Evolutionary conservation across 2,329 filamentous ascomycete species (phyloP).

Genomic region (Septoria petroselini): DNA sequence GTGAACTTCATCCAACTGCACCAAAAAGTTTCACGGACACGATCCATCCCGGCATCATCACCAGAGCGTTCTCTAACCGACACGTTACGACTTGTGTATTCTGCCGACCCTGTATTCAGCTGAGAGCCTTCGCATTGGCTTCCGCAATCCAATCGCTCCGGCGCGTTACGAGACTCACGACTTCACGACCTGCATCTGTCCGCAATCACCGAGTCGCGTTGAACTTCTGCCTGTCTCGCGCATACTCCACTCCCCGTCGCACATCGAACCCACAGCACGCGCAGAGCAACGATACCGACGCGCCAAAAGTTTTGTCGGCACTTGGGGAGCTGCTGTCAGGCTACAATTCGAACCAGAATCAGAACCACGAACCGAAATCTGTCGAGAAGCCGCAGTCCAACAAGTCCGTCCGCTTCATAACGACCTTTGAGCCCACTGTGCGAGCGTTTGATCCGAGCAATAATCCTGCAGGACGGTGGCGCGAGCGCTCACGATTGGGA

Average conservation of each 20-base stretch:
- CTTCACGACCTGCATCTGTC: slow-evolving; percentile 15
- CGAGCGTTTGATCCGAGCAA: slow-evolving; percentile 10
- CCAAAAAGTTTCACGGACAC: no score
- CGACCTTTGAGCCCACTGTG: slow-evolving; percentile 15
- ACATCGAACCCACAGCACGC: background rate
- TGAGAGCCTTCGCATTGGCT: slow-evolving; percentile 21
- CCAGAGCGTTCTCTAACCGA: no score
- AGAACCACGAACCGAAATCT: background rate
- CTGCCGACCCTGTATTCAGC: no score
- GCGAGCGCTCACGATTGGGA: slow-evolving; percentile 5
- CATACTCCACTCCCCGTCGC: slow-evolving; percentile 2
- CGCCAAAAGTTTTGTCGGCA: background rate
- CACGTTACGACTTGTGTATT: no score
- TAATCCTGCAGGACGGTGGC: slow-evolving; percentile 17
- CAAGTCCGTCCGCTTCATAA: slow-evolving; percentile 2
- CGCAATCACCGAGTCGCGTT: background rate
- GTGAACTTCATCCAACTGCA: no score
- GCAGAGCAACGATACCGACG: background rate
- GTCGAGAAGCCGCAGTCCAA: background rate
- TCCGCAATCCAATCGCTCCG: slow-evolving; percentile 7
- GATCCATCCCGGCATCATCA: no score
- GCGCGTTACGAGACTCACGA: slow-evolving; percentile 26
- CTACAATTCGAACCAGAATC: slow-evolving; percentile 1
- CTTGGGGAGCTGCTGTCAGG: slow-evolving; percentile 16
- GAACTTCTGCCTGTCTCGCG: background rate